A percentile compares a stretch with the other conserved stretches of the same genome.
Conservation (phyloP, 768 basidiomycete species). For the Suillus brevipes region DNA sequence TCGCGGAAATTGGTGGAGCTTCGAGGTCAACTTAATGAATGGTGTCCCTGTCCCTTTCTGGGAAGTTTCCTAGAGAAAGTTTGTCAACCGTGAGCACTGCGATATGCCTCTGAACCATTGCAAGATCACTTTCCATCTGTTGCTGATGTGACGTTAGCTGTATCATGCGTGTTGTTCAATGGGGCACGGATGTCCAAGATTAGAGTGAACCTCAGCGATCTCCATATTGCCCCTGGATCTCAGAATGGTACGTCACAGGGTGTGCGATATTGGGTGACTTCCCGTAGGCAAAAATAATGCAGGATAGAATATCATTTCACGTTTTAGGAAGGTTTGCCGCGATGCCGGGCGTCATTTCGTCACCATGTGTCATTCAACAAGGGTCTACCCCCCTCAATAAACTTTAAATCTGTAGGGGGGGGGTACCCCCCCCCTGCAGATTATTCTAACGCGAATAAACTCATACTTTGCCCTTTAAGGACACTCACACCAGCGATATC, state of each 20-base stretch:
- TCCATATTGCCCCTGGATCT: slow-evolving; percentile 76
- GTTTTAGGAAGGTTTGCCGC: no score
- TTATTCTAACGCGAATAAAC: no score
- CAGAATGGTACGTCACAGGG: slow-evolving; percentile 57
- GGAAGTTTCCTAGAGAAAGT: slow-evolving; percentile 65
- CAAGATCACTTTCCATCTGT: slow-evolving; percentile 2
- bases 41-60: slow-evolving; percentile 62
- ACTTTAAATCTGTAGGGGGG: no score
- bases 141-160: background rate
- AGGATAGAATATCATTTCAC: no score
- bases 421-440: no score
- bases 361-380: no score
- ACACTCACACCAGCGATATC: no score
- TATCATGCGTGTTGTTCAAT: slow-evolving; percentile 51
- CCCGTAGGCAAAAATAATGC: no score
- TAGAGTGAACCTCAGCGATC: slow-evolving; percentile 70
- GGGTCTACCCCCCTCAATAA: no score
- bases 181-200: slow-evolving; percentile 87
- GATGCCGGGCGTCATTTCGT: no score
- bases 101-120: background rate
- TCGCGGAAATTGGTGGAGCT: slow-evolving; percentile 84
- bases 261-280: no score
- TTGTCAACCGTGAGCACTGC: slow-evolving; percentile 61
- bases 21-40: slow-evolving; percentile 72
- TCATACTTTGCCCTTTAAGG: no score